Evolutionary conservation across 306 rosid genomes (phyloP).

Genomic region (Crotalaria pallida): DNA sequence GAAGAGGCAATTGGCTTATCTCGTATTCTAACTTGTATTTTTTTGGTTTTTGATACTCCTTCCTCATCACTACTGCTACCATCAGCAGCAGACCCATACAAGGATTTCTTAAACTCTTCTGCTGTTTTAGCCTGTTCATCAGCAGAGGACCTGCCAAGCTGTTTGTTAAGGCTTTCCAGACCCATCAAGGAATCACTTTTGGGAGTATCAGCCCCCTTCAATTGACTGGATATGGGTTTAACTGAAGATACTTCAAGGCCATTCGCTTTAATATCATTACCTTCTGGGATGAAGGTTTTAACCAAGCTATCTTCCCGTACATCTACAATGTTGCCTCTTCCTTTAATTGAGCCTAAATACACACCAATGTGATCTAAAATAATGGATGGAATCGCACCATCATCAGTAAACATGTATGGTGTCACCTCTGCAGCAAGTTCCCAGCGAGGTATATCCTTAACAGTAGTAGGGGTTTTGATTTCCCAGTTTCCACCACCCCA

Average conservation of each 20-base stretch:
- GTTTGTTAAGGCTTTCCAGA: slow-evolving; percentile 58
- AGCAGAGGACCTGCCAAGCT: slow-evolving; percentile 44
- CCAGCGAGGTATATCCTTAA: slow-evolving; percentile 95
- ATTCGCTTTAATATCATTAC: slow-evolving; percentile 44
- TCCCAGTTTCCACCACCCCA: slow-evolving; percentile 99
- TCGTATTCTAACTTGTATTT: slow-evolving; percentile 76
- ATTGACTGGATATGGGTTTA: slow-evolving; percentile 36
- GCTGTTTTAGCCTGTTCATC: slow-evolving; percentile 94
- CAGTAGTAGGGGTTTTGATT: slow-evolving; percentile 84
- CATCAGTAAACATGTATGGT: slow-evolving; percentile 95
- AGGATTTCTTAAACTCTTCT: slow-evolving; percentile 92
- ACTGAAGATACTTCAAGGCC: slow-evolving; percentile 43
- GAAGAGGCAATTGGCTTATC: slow-evolving; percentile 72
- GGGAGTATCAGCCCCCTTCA: slow-evolving; percentile 46
- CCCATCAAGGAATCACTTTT: slow-evolving; percentile 56
- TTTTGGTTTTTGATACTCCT: slow-evolving; percentile 71
- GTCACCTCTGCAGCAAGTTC: slow-evolving; percentile 93
- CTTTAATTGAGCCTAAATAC: slow-evolving; percentile 81
- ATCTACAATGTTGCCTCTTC: slow-evolving; percentile 91
- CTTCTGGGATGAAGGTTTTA: slow-evolving; percentile 50
- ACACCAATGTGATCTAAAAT: slow-evolving; percentile 91
- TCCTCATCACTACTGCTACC: slow-evolving; percentile 99
- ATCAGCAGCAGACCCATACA: slow-evolving; percentile 74
- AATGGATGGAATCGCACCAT: slow-evolving; percentile 86
- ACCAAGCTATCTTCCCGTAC: slow-evolving; percentile 88